Evolutionary conservation across 495 filamentous ascomycete species (phyloP), one percentile per base, ranked within the genome.

Genomic region (Geopyxis carbonaria): DNA sequence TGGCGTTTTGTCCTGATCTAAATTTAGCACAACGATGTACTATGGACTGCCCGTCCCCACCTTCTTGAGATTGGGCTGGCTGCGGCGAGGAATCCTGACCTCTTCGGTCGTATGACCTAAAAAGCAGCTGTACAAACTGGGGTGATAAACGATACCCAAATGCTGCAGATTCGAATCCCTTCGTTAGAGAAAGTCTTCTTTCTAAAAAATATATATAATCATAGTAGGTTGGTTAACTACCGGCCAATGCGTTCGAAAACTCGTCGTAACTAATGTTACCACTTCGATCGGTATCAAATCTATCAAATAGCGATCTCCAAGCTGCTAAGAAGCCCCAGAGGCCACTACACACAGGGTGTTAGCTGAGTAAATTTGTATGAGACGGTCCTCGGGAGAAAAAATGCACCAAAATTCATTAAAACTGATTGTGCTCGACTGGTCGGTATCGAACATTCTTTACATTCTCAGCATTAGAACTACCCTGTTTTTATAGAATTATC

Each of bases 271-370:
- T 78, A 59, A 97, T 94, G 53, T 76, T 81, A 15, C 91, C 91
- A 40, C 71, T 78, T 34, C 70, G 67, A 61, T 97, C 89, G 27
- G 72, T 69, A 61, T 97, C 89, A 60, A 97, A 97, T 35, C 83
- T 77, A 62, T 97, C 87, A 56, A 97, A 97, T 8, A 97, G 72
- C 22, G 73, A 71, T 28, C 91, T 72, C 89, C 89, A 97, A 27
- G 84, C 81, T 19, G 83, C 80, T 7, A 97, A 68, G 64, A 94
- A 97, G 32, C 76, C 78, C 89, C 89, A 97, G 30, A 97, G 63
- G 3, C 82, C 83, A 54, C 66, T 62, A 51, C 48, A 34, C 14
- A 2, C 14, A 40, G 34, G 1, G 31, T 29, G 13, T 43, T 39
- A 22, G 32, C 14, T 30, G 11, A 30, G 11, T 15, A 30, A 15